phyloP scores from a whole-genome alignment of 202 grass and related monocot genomes.

The Zizania palustris region DNA sequence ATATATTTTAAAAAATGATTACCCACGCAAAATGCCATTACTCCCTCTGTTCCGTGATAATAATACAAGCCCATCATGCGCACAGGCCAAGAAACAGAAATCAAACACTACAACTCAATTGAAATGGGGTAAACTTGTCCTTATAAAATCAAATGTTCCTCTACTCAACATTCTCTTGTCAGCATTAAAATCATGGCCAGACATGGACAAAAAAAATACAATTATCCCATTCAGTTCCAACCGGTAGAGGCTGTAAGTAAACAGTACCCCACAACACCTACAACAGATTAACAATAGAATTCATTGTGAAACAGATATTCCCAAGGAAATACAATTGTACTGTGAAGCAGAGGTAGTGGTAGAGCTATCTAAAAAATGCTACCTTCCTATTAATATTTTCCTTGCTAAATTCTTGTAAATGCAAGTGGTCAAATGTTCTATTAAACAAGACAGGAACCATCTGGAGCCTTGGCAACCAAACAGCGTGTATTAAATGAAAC shows the following conservation, averaged over 20 bases:
- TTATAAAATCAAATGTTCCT: background rate
- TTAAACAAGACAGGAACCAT: background rate
- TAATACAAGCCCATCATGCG: background rate
- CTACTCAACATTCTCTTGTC: conserved; percentile 5
- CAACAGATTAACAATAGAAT: background rate
- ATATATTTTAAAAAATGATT: background rate
- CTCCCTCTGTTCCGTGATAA: background rate
- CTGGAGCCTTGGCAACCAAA: conserved; percentile 11
- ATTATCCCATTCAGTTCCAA: background rate
- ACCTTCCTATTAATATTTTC: background rate
- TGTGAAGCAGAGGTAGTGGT: background rate
- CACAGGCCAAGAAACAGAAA: background rate
- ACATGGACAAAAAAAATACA: background rate
- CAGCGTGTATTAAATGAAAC: background rate
- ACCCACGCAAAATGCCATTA: background rate
- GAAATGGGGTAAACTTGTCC: background rate
- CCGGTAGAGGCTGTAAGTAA: background rate
- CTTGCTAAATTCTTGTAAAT: background rate
- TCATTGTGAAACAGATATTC: background rate
- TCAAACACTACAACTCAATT: background rate
- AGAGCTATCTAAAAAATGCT: background rate
- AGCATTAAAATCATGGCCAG: background rate
- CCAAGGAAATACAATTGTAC: background rate
- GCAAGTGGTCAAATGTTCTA: background rate
- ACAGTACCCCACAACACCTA: background rate